These are phyloP conservation scores for Friedmanniomyces endolithicus DNA, from an alignment of 495 filamentous ascomycete species.

Conservation along the genomic window DNA sequence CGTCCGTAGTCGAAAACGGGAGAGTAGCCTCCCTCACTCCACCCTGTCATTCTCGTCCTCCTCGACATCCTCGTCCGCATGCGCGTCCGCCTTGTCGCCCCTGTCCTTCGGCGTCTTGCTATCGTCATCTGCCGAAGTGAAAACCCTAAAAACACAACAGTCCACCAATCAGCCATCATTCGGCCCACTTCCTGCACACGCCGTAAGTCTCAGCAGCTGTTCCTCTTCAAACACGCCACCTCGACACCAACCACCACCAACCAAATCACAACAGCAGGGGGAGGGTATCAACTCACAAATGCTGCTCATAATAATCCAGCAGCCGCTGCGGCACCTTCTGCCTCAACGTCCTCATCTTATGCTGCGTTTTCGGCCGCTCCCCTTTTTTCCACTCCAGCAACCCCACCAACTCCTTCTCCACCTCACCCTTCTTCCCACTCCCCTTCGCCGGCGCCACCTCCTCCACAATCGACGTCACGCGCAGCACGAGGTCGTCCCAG, in stretches of 20 bases:
- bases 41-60: too few relatives aligned
- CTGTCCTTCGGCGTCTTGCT: too few relatives aligned
- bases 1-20: too few relatives aligned
- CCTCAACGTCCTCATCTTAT: constrained; percentile 25
- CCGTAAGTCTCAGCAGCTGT: too few relatives aligned
- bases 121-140: too few relatives aligned
- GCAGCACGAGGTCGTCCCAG: constrained; percentile 46
- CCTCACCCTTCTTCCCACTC: not conserved
- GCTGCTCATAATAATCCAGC: constrained; percentile 32
- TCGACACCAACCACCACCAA: too few relatives aligned
- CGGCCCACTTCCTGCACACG: too few relatives aligned
- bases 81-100: too few relatives aligned
- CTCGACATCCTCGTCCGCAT: too few relatives aligned
- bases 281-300: constrained; percentile 25
- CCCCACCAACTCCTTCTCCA: constrained; percentile 29
- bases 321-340: constrained; percentile 35
- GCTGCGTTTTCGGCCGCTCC: constrained; percentile 29
- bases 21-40: too few relatives aligned
- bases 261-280: too few relatives aligned
- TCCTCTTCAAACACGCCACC: not conserved
- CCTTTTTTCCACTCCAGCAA: constrained; percentile 46
- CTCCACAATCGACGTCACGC: constrained; percentile 43
- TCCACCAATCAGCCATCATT: too few relatives aligned
- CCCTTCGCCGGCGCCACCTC: constrained; percentile 27
- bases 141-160: not conserved